Base-by-base conservation (phyloP, 805 yeast genomes). In the Starmerella floris region DNA sequence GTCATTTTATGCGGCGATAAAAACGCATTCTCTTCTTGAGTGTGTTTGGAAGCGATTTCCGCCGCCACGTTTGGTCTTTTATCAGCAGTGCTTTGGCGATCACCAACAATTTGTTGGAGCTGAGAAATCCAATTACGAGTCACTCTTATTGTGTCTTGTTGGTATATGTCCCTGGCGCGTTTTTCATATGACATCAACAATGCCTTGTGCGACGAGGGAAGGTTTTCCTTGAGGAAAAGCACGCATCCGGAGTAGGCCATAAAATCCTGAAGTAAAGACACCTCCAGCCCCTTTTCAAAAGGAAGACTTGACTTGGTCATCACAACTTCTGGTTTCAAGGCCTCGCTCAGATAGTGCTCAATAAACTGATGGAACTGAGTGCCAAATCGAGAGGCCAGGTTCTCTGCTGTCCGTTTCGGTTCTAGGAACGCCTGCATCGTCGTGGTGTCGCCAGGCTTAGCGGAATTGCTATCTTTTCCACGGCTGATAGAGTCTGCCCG, bases 151-250 rank as follows among this genome's bases (percentile, higher is more conserved):
- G 69, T 50, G 2, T 61, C 53, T 2, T 50, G 53, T 35, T 65
- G 60, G 51, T 68, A 72, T 26, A 61, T 56, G 6, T 51, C 49
- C 23, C 57, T 56, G 16, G 65, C 60, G 3, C 49, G 49, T 8
- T 52, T 44, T 48, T 65, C 67, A 63, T 74, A 74, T n/a, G 49
- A 44, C 4, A 55, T 59, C 23, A 73, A 46, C 16, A 77, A 56
- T 1, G 61, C 60, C 30, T 57, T 45, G 56, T 70, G 81, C 4
- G 71, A 68, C 2, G 59, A 59, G 0, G 62, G 59, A 2, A 80
- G 73, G 3, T 74, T 63, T 39, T 73, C 74, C 48, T 77, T 80
- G 20, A 79, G 67, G 53, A 79, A 79, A 1, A 76, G 61, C 1
- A 72, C 59, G 22, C 75, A 53, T 0, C 77, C 75, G 13, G 73